phyloP scores from a whole-genome alignment of 257 asterid genomes.

The Forsythia suspensa region DNA sequence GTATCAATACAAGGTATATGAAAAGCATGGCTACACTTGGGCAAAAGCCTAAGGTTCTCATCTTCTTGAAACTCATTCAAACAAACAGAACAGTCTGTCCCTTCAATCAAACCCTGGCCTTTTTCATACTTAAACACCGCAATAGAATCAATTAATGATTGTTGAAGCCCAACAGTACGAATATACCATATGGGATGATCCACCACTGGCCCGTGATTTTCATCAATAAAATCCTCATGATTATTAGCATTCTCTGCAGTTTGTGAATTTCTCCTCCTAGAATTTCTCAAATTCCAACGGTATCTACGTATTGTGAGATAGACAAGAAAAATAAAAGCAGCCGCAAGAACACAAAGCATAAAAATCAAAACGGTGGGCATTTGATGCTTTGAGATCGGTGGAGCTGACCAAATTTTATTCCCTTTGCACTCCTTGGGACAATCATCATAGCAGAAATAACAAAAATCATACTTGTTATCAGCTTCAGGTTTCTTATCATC shows the following conservation, averaged over 20 bases:
- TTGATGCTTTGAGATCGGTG: conserved; percentile 18
- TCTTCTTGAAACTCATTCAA: conserved; percentile 65
- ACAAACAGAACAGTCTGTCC: conserved; percentile 72
- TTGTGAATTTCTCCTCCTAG: conserved; percentile 17
- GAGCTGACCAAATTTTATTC: neutral
- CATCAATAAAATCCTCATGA: conserved; percentile 38
- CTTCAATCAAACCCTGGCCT: conserved; percentile 44
- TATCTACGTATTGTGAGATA: conserved; percentile 47
- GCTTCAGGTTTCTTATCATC: neutral
- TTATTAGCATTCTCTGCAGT: conserved; percentile 1
- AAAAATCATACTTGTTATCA: neutral
- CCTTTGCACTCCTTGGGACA: conserved; percentile 32
- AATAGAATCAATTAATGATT: conserved; percentile 61
- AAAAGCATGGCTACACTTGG: conserved; percentile 85
- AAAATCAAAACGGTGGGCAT: conserved; percentile 42
- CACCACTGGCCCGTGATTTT: conserved; percentile 39
- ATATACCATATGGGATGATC: conserved; percentile 75
- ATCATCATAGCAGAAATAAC: conserved; percentile 18
- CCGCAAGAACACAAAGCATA: conserved; percentile 59
- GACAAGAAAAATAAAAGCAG: conserved; percentile 39
- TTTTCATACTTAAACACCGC: conserved; percentile 42
- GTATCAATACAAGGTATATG: conserved; percentile 71
- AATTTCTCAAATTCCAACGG: conserved; percentile 27
- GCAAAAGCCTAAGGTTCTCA: conserved; percentile 71
- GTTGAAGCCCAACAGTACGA: conserved; percentile 58